These are phyloP conservation scores for Lipomyces yamanashiensis DNA, from an alignment of 805 yeast species.

Conservation along the genomic window DNA sequence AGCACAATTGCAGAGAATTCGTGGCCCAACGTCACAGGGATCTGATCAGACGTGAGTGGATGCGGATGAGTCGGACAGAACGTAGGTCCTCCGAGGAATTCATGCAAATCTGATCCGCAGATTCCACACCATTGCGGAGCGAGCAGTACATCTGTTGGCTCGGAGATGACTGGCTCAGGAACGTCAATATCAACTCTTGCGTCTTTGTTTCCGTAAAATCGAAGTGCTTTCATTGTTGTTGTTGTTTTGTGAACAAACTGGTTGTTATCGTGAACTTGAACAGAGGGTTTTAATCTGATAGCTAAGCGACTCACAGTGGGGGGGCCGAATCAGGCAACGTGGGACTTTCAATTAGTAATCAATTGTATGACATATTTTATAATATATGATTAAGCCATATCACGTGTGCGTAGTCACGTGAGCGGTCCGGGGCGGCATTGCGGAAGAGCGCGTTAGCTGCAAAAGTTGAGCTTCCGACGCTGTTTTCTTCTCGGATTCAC, in stretches of 20 bases:
- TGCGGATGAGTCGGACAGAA: slow-evolving; percentile 52
- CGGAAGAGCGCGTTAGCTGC: no score
- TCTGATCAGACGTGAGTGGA: slow-evolving; percentile 49
- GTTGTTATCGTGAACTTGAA: not conserved
- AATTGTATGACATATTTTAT: no score
- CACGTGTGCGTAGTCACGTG: no score
- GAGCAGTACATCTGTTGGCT: slow-evolving; percentile 31
- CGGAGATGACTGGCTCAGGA: slow-evolving; percentile 25
- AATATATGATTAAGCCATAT: no score
- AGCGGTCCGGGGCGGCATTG: no score
- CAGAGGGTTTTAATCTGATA: not conserved
- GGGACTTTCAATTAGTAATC: no score
- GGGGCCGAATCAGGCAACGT: no score
- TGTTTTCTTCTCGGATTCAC: no score
- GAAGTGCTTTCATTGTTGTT: slow-evolving; percentile 25
- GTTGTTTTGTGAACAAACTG: not conserved
- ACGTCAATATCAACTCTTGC: slow-evolving; percentile 26
- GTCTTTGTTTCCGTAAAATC: slow-evolving; percentile 33
- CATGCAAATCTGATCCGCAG: slow-evolving; percentile 67
- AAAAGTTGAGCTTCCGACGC: no score
- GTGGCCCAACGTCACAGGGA: slow-evolving; percentile 60
- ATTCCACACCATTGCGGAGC: slow-evolving; percentile 55
- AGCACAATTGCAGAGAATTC: slow-evolving; percentile 56
- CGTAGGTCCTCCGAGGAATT: slow-evolving; percentile 62
- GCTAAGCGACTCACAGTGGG: no score